Base-by-base conservation (phyloP, 805 yeast genomes). In the Wickerhamomyces hampshirensis region DNA sequence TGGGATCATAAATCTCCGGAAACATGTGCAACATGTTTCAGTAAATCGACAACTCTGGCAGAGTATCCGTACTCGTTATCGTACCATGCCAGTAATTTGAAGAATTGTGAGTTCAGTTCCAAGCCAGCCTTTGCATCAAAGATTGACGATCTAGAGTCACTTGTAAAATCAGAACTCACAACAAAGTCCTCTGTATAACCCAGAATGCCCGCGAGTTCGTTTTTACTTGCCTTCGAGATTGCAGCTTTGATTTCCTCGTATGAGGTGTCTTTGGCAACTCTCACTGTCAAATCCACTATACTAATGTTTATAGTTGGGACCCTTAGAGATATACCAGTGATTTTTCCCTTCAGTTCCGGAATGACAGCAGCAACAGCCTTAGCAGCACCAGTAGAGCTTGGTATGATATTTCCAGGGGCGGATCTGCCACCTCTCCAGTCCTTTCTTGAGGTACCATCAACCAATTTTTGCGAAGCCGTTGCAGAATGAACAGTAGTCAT, bases 401-500 rank as follows among this genome's bases (percentile, higher is more conserved):
- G 96, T 55, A 87, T 87, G 66, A 87, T 84, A 83, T 87, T 87
- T 63, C 89, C 94, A 46, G 91, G 82, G 63, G 95, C 95, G 56
- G 95, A 83, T 75, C 96, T 84, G 67, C 96, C 96, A 66, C 96
- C 95, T 80, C 96, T 83, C 96, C 96, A 87, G 77, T 87, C 96
- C 78, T 87, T 87, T 78, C 81, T 87, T 65, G 95, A 85, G 58
- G 96, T 94, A 71, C 96, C 96, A 66, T 87, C 96, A 50, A 87
- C 96, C 46, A 94, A 83, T 81, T 87, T 87, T 71, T 87, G 96
- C 58, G 96, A 84, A 55, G 96, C 96, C 53, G 96, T 87, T 71
- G 85, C 83, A 62, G 96, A 84, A 79, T 87, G 96, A 51, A 87
- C 89, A 47, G 96, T 87, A 69, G 96, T 87, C 96, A 87, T 87